Evolutionary conservation across 2,329 filamentous ascomycete species (phyloP).

Genomic region (Lithohypha guttulata): DNA sequence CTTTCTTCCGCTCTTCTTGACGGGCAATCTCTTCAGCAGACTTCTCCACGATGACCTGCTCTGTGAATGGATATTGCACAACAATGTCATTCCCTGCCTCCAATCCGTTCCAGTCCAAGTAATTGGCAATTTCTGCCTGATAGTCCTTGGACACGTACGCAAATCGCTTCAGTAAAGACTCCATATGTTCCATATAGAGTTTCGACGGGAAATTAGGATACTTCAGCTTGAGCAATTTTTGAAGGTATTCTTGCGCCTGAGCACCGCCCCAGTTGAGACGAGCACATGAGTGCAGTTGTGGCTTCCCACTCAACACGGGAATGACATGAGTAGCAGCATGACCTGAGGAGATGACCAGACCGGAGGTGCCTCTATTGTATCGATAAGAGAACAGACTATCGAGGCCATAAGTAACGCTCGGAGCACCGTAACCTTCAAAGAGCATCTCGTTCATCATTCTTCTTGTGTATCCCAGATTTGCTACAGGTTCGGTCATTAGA

Average conservation of each 20-base stretch:
- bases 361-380: constrained; percentile 79
- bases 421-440: constrained; percentile 89
- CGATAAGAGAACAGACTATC: constrained; percentile 94
- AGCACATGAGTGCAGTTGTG: constrained; percentile 73
- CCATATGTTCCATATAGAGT: constrained; percentile 73
- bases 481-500: constrained; percentile 91
- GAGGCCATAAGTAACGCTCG: constrained; percentile 84
- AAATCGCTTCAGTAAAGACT: constrained; percentile 76
- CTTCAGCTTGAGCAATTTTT: constrained; percentile 74
- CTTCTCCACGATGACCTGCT: constrained; percentile 83
- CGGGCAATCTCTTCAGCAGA: constrained; percentile 84
- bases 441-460: constrained; percentile 96
- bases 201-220: constrained; percentile 84
- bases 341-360: constrained; percentile 81
- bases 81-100: constrained; percentile 73
- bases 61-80: constrained; percentile 86
- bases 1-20: constrained; percentile 87
- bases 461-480: constrained; percentile 77
- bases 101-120: constrained; percentile 81
- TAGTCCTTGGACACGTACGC: constrained; percentile 83
- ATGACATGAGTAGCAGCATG: constrained; percentile 93
- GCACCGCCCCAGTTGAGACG: constrained; percentile 90
- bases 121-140: constrained; percentile 61
- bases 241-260: constrained; percentile 79
- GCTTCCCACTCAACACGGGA: constrained; percentile 77